Evolutionary conservation across 805 yeast species (phyloP), one percentile per base, ranked within the genome.

Genomic region (Ogataea degrootiae): DNA sequence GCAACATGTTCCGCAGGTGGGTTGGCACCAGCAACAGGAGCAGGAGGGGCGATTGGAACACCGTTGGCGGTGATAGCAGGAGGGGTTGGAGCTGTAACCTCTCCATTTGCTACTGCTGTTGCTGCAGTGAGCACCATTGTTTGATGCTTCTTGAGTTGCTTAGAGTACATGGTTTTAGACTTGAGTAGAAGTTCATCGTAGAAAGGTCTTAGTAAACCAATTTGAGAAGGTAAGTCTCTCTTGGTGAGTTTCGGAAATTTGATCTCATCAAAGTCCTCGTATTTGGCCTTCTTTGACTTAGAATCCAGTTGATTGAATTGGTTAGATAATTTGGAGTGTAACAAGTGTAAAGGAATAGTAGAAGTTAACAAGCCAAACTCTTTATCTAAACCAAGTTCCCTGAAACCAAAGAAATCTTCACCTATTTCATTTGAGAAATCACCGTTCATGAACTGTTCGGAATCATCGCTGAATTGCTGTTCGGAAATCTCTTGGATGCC

Each of bases 381-480:
- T 58, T 85, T 87, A 59, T 92, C 98, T 45, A 94, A 70, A 0
- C 99, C 99, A 42, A 94, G 72, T 55, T 92, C 98, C 61, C 79
- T 86, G 73, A 94, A 95, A 0, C 99, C 99, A 70, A 95, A 95
- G 75, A 91, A 94, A 68, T 94, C 99, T 58, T 92, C 99, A 6
- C 98, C 99, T 36, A 94, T 70, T 51, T 91, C 97, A 57, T 80
- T 85, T 1, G 97, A 85, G 64, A 94, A 94, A 59, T 91, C 97
- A 48, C 99, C 99, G 31, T 94, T 86, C 54, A 92, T 68, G 62
- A 91, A 94, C 65, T 92, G 96, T 53, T 94, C 97, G 58, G 96
- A 85, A 59, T 89, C 87, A 61, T 95, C 99, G 36, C 72, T 81
- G 65, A 94, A 94, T 54, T 82, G 85, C 45, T 78, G 76, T 60